These are phyloP conservation scores for Xanthoconium separans DNA, from an alignment of 1,284 basidiomycete species.

Conservation along the genomic window DNA sequence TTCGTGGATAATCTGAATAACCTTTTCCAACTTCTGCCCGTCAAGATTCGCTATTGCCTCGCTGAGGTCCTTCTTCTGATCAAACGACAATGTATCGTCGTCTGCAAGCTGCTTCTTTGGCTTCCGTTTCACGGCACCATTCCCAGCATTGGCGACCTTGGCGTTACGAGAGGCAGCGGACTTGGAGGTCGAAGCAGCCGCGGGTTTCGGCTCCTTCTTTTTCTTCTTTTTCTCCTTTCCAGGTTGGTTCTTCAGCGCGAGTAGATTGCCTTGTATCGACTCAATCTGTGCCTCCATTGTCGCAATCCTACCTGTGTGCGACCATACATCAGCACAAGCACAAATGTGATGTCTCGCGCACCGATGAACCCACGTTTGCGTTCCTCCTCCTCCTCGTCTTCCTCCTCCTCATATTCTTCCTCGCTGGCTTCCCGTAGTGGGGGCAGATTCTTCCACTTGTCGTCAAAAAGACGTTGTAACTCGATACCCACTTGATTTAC, in stretches of 20 bases:
- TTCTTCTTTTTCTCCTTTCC: conserved; percentile 63
- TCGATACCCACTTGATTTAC: conserved; percentile 84
- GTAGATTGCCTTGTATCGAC: conserved; percentile 63
- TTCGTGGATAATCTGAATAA: conserved; percentile 90
- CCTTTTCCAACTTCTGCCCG: conserved; percentile 75
- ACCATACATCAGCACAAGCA: conserved; percentile 17
- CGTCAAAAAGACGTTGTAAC: conserved; percentile 84
- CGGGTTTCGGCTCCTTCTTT: conserved; percentile 55
- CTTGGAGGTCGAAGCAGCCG: conserved; percentile 65
- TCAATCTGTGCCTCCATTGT: conserved; percentile 75
- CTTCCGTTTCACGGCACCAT: conserved; percentile 52
- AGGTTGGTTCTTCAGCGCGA: conserved; percentile 56
- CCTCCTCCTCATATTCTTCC: conserved; percentile 52
- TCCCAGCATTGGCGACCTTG: conserved; percentile 35
- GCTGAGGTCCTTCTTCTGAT: conserved; percentile 95
- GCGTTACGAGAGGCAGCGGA: conserved; percentile 43
- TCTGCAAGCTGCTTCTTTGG: conserved; percentile 55
- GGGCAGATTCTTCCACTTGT: conserved; percentile 86
- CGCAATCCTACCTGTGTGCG: conserved; percentile 58
- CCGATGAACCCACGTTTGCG: conserved; percentile 50
- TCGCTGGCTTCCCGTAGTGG: conserved; percentile 55
- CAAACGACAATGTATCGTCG: conserved; percentile 78
- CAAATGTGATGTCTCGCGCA: neutral
- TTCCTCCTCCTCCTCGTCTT: conserved; percentile 49
- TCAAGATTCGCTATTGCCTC: conserved; percentile 86